These are phyloP conservation scores for Tarenaya hassleriana DNA, from an alignment of 345 rosid genomes.

Conservation along the genomic window DNA sequence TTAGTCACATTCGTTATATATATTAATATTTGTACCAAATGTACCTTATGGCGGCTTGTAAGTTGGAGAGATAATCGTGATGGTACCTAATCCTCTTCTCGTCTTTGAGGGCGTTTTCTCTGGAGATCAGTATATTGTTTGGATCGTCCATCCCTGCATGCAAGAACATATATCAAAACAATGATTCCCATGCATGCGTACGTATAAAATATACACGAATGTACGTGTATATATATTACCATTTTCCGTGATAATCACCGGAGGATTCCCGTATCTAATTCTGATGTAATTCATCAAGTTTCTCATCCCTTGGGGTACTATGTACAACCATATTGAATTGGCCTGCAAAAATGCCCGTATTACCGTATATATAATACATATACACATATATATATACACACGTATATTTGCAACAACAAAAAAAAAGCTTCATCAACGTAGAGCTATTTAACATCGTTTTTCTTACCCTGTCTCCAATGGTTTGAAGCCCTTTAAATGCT, in stretches of 20 bases:
- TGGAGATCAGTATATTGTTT: conserved; percentile 36
- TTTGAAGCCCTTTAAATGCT: conserved; percentile 49
- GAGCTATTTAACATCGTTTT: background rate
- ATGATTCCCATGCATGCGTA: too few relatives aligned
- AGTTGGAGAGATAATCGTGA: conserved; percentile 70
- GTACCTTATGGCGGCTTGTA: conserved; percentile 49
- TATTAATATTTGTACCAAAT: too few relatives aligned
- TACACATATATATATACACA: too few relatives aligned
- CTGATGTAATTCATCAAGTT: conserved; percentile 52
- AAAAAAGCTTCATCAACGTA: too few relatives aligned
- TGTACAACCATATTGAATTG: conserved; percentile 52
- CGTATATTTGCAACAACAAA: too few relatives aligned
- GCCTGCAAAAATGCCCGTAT: conserved; percentile 33
- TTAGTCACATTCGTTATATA: too few relatives aligned
- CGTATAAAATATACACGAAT: too few relatives aligned
- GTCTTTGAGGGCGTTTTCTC: conserved; percentile 65
- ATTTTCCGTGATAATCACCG: conserved; percentile 47
- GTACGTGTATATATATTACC: conserved; percentile 33
- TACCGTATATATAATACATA: too few relatives aligned
- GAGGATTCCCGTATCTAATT: conserved; percentile 42
- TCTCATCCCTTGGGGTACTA: conserved; percentile 56
- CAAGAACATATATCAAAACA: too few relatives aligned
- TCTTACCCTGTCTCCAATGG: conserved; percentile 74
- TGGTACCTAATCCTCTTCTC: conserved; percentile 74
- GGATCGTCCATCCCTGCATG: conserved; percentile 87